These are phyloP conservation scores for Xylaria bambusicola DNA, from an alignment of 495 filamentous ascomycete species.

Conservation along the genomic window DNA sequence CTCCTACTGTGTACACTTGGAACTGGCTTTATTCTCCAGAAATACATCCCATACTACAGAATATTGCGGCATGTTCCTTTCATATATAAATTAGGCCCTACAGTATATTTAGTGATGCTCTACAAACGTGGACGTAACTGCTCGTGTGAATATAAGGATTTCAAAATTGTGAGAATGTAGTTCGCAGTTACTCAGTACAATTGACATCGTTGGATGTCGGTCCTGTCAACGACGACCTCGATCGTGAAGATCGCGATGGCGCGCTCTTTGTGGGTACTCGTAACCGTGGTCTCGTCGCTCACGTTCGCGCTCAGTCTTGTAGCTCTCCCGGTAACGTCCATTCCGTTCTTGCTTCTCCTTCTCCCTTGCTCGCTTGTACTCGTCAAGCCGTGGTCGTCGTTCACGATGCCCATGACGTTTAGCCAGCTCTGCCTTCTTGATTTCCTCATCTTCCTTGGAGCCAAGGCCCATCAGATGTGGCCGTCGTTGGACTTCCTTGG, in stretches of 20 bases:
- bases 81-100: too few relatives aligned
- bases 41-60: too few relatives aligned
- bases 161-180: too few relatives aligned
- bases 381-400: slow-evolving; percentile 44
- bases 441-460: slow-evolving; percentile 71
- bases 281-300: slow-evolving; percentile 43
- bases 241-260: slow-evolving; percentile 36
- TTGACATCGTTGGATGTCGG: not conserved
- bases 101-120: too few relatives aligned
- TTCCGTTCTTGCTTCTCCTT: slow-evolving; percentile 43
- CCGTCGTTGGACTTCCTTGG: slow-evolving; percentile 59
- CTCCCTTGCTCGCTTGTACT: slow-evolving; percentile 46
- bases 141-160: too few relatives aligned
- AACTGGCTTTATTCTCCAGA: too few relatives aligned
- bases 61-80: too few relatives aligned
- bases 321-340: slow-evolving; percentile 42
- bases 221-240: slow-evolving; percentile 28
- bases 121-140: too few relatives aligned
- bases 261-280: slow-evolving; percentile 29
- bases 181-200: too few relatives aligned
- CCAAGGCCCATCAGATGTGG: slow-evolving; percentile 86
- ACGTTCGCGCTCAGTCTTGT: slow-evolving; percentile 51
- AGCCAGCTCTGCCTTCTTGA: slow-evolving; percentile 31
- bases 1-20: too few relatives aligned
- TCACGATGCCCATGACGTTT: slow-evolving; percentile 34